These are phyloP conservation scores for Nakazawaea laoshanensis DNA, from an alignment of 805 yeast species.

Conservation along the genomic window DNA sequence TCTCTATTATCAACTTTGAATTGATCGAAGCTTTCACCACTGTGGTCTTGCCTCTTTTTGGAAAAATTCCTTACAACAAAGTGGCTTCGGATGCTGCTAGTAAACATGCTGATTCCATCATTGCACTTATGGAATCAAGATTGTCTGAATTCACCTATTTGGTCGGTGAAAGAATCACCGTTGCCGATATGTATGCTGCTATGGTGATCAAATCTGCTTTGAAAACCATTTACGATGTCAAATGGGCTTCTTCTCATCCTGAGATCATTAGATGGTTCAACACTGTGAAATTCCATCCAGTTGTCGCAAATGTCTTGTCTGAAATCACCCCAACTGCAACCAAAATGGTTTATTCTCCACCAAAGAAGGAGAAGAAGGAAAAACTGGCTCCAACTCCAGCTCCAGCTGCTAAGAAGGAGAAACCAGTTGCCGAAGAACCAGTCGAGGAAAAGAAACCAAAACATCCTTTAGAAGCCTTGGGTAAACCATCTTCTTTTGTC, in stretches of 20 bases:
- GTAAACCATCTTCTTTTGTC: conserved; percentile 55
- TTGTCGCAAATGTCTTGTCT: conserved; percentile 34
- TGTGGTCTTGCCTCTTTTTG: conserved; percentile 46
- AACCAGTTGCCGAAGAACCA: conserved; percentile 25
- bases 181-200: conserved; percentile 60
- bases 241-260: conserved; percentile 60
- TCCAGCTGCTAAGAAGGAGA: conserved; percentile 29
- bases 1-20: conserved; percentile 59
- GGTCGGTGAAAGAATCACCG: conserved; percentile 41
- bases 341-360: conserved; percentile 52
- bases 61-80: conserved; percentile 50
- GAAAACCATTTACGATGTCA: conserved; percentile 48
- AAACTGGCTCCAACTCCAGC: conserved; percentile 21
- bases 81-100: conserved; percentile 19
- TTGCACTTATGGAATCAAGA: conserved; percentile 33
- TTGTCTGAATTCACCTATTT: conserved; percentile 33
- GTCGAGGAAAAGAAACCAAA: conserved; percentile 66
- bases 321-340: conserved; percentile 45
- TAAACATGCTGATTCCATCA: conserved; percentile 25
- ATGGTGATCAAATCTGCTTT: conserved; percentile 45
- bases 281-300: conserved; percentile 39
- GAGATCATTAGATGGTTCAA: conserved; percentile 63
- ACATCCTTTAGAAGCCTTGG: conserved; percentile 86
- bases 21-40: conserved; percentile 30
- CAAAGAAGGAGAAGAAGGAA: conserved; percentile 63